phyloP scores from a whole-genome alignment of 768 basidiomycete genomes.

The Auriscalpium vulgare region DNA sequence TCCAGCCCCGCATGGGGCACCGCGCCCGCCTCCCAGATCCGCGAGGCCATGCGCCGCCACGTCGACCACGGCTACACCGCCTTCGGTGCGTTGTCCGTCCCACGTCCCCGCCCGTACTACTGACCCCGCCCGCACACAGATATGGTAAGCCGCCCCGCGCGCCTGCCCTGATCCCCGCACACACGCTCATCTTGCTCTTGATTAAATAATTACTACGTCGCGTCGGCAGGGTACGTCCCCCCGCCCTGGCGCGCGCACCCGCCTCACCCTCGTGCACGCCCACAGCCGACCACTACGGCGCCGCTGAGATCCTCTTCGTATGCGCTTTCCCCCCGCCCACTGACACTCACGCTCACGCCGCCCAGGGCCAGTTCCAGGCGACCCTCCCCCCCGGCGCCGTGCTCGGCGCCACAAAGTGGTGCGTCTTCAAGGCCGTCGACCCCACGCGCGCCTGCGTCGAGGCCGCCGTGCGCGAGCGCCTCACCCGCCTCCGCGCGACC shows the following conservation, averaged over 20 bases:
- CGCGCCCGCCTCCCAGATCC: constrained; percentile 55
- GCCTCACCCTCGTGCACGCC: not conserved
- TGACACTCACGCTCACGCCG: not conserved
- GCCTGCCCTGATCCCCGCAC: not conserved
- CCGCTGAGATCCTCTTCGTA: constrained; percentile 76
- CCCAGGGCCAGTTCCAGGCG: constrained; percentile 62
- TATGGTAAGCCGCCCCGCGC: constrained; percentile 37
- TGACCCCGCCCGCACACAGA: constrained; percentile 27
- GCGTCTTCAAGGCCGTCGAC: constrained; percentile 52
- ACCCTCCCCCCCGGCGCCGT: constrained; percentile 35
- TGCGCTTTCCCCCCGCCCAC: constrained; percentile 1
- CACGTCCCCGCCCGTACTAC: not conserved
- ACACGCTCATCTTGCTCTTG: not conserved
- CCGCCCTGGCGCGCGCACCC: not conserved
- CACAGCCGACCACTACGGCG: constrained; percentile 81
- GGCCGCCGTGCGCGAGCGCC: constrained; percentile 59
- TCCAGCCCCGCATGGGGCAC: constrained; percentile 84
- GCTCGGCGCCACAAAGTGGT: constrained; percentile 82
- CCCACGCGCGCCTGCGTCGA: constrained; percentile 50
- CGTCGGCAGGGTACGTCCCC: not conserved
- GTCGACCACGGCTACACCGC: constrained; percentile 55
- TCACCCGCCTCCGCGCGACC: constrained; percentile 53
- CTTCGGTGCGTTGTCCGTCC: constrained; percentile 38
- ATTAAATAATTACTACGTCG: not conserved
- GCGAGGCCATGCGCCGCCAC: constrained; percentile 58